A percentile compares a stretch with the other conserved stretches of the same genome.
These are phyloP conservation scores for Dryas integrifolia DNA, from an alignment of 331 rosid genomes.

Conservation along the genomic window DNA sequence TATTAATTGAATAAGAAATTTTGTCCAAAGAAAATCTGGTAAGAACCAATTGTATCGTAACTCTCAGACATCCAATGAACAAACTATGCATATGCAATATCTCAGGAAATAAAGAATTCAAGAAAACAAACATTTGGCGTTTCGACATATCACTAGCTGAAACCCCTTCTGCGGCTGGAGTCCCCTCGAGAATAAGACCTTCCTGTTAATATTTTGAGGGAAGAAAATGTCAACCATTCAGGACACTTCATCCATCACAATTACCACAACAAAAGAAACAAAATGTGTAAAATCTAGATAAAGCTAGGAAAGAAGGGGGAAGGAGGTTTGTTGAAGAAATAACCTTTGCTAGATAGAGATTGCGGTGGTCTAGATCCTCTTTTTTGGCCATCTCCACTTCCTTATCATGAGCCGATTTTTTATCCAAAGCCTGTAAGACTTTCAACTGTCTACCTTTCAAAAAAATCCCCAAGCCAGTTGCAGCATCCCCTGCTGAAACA, in stretches of 20 bases:
- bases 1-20: background rate
- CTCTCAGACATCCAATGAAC: background rate
- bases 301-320: constrained; percentile 9
- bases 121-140: constrained; percentile 68
- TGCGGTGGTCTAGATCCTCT: constrained; percentile 81
- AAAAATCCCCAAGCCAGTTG: constrained; percentile 65
- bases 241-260: constrained; percentile 5
- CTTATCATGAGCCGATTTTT: constrained; percentile 84
- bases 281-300: background rate
- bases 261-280: background rate
- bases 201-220: constrained; percentile 50
- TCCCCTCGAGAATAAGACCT: constrained; percentile 81
- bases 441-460: constrained; percentile 80
- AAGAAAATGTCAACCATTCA: constrained; percentile 31
- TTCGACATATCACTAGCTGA: constrained; percentile 74
- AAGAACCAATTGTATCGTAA: background rate
- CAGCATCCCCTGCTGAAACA: constrained; percentile 59
- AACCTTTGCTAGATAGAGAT: constrained; percentile 85
- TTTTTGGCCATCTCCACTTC: constrained; percentile 62
- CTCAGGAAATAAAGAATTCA: background rate
- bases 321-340: constrained; percentile 13
- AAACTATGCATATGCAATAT: background rate
- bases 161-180: constrained; percentile 96
- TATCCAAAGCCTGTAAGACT: constrained; percentile 82
- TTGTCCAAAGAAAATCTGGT: background rate